phyloP scores from a whole-genome alignment of 176 grass and related monocot species.

The Aegilops speltoides region DNA sequence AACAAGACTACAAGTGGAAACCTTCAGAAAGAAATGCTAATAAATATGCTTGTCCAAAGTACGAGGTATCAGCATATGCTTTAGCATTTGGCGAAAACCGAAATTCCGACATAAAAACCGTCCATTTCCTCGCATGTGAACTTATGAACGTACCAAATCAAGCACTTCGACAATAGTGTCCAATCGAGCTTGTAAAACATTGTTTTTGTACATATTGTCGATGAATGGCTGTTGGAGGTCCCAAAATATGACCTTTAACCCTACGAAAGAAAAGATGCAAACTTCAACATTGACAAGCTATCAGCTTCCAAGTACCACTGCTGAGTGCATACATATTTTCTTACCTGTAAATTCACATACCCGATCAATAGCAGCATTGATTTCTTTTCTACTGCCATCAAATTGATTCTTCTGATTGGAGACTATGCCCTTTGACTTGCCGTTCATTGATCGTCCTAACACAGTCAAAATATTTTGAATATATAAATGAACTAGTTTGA shows the following conservation, averaged over 20 bases:
- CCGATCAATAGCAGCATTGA: conserved; percentile 86
- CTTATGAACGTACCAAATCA: conserved; percentile 66
- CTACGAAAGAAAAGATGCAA: conserved; percentile 49
- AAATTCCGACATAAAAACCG: background rate
- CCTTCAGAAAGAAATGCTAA: conserved; percentile 4
- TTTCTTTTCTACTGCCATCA: conserved; percentile 94
- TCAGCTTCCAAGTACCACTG: conserved; percentile 12
- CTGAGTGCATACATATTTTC: conserved; percentile 6
- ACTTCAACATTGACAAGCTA: conserved; percentile 16
- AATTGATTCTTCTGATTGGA: conserved; percentile 79
- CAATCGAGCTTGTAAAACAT: conserved; percentile 64
- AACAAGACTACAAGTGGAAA: background rate
- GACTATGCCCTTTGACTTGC: conserved; percentile 54
- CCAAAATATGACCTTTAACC: conserved; percentile 96
- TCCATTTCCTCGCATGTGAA: conserved; percentile 9
- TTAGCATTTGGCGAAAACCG: conserved; percentile 4
- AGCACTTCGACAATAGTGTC: conserved; percentile 73
- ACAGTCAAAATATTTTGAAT: conserved; percentile 27
- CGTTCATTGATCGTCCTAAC: conserved; percentile 63
- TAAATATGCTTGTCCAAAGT: background rate
- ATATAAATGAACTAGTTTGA: conserved; percentile 15
- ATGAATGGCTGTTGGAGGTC: conserved; percentile 89
- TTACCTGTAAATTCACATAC: conserved; percentile 94
- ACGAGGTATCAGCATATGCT: conserved; percentile 13
- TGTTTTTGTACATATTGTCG: conserved; percentile 83